Conservation (phyloP, 495 filamentous ascomycete genomes). For the Hypomontagnella submonticulosa region DNA sequence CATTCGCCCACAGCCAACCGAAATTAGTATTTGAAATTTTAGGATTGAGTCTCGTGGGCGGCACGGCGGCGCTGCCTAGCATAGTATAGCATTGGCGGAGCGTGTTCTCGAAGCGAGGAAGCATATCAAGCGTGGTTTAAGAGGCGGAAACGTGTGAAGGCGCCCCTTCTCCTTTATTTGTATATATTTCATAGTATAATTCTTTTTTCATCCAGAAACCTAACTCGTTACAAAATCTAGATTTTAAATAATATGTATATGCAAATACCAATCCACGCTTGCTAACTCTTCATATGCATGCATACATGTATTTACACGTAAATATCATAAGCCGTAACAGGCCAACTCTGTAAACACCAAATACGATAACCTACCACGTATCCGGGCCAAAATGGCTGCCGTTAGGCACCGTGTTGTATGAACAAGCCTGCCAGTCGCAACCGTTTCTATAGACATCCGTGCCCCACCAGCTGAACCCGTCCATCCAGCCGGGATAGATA, state of each 20-base stretch:
- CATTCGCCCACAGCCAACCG: no score
- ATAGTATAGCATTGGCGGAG: no score
- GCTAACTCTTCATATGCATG: no score
- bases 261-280: no score
- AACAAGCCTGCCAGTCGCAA: conserved; percentile 73
- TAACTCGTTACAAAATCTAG: conserved; percentile 11
- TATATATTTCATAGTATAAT: no score
- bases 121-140: no score
- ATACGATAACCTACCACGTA: conserved; percentile 56
- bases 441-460: conserved; percentile 75
- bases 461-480: conserved; percentile 77
- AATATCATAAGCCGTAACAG: background rate
- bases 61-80: no score
- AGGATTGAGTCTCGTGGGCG: no score
- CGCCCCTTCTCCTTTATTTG: no score
- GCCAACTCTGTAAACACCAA: background rate
- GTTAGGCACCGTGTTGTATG: conserved; percentile 62
- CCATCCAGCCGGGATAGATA: conserved; percentile 75
- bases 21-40: no score
- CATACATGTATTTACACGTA: conserved; percentile 3
- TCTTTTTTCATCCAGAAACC: background rate
- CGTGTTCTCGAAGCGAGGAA: no score
- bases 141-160: no score
- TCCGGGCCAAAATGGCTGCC: conserved; percentile 69
- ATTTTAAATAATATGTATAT: conserved; percentile 20